Evolutionary conservation across 257 asterid genomes (phyloP), one percentile per base, ranked within the genome.

Genomic region (Cordia subcordata): DNA sequence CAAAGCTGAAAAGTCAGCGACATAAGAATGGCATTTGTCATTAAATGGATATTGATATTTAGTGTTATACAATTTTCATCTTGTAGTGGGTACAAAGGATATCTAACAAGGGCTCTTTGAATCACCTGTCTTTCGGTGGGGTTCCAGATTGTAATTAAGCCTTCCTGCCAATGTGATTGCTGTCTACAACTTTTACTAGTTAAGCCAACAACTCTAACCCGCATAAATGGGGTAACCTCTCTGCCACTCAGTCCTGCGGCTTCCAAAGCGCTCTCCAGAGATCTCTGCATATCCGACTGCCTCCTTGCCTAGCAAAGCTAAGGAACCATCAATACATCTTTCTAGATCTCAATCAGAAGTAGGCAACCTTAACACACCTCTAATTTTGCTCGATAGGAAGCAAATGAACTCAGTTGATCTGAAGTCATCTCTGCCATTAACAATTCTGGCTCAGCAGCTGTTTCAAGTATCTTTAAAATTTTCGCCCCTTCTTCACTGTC

Each of bases 401-500:
- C 72, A 79, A 89, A 85, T 50, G 91, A 82, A 64, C 80, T 75
- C 49, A 89, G 77, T 68, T 93, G 95, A 60, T 83, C 87, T 18
- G 94, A 75, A 74, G 86, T 86, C 97, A 93, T 89, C 69, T 88
- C 99, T 20, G 97, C 99, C 99, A 93, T 89, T 73, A 93, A 70
- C 68, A 93, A 57, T 71, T 93, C 97, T 38, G 99, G 97, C 68
- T 93, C 97, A 62, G 99, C 99, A 69, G 96, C 74, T 61, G 90
- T 78, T 84, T 93, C 99, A n/a, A 93, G 96, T 60, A 93, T 68
- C 82, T 76, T 89, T 81, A 85, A 79, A 64, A 93, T 77, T 75
- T 82, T 83, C 72, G 99, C 99, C 66, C 99, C 99, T 78, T 88
- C 96, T 65, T 83, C 96, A 76, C 79, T 68, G 64, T 85, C 95